phyloP scores from a whole-genome alignment of 75 land plant species.

The Selaginella moellendorffii region DNA sequence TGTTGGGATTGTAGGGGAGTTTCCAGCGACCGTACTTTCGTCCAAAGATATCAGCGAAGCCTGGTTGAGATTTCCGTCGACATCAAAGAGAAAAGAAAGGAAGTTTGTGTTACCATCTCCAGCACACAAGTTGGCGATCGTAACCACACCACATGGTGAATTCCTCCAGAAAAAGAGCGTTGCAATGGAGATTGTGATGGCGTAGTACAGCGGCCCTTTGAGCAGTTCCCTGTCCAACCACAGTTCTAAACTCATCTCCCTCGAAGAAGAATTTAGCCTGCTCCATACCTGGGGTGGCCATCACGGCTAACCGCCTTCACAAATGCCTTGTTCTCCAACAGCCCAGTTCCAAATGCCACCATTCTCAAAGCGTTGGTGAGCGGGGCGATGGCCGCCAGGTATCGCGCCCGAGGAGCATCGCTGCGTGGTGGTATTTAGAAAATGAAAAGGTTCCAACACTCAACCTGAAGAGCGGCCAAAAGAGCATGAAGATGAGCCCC shows the following conservation, averaged over 20 bases:
- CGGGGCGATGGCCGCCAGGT: conserved; percentile 65
- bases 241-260: not conserved
- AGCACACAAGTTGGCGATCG: conserved; percentile 68
- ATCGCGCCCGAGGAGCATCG: conserved; percentile 39
- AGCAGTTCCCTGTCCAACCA: conserved; percentile 48
- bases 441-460: not conserved
- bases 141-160: conserved; percentile 48
- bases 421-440: conserved; percentile 21
- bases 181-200: conserved; percentile 41
- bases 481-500: conserved; percentile 80
- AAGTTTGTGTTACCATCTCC: conserved; percentile 90
- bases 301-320: conserved; percentile 80
- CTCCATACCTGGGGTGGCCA: conserved; percentile 59
- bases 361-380: conserved; percentile 56
- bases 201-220: conserved; percentile 77
- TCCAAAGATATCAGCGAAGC: conserved; percentile 83
- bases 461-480: conserved; percentile 25
- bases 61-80: conserved; percentile 34
- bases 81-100: too few relatives aligned
- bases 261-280: not conserved
- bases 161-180: conserved; percentile 54
- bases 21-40: conserved; percentile 58
- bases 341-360: conserved; percentile 67
- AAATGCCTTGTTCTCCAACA: conserved; percentile 59
- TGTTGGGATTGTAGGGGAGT: conserved; percentile 65